These are phyloP conservation scores for Pythium sukuiense DNA, from an alignment of 352 stramenopile genomes.

Conservation along the genomic window DNA sequence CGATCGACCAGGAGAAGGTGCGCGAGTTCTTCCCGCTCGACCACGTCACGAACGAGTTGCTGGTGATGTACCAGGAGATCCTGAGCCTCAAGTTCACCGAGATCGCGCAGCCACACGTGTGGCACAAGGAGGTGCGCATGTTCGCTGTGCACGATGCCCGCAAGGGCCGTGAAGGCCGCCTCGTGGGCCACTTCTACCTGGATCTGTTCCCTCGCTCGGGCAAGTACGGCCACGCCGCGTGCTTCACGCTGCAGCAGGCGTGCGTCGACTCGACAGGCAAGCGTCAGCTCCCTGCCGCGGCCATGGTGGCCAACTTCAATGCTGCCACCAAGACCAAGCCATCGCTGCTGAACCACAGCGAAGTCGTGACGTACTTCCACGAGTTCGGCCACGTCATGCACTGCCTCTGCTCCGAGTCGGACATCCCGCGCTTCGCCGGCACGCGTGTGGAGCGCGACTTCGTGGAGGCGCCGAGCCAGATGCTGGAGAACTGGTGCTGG, in stretches of 20 bases:
- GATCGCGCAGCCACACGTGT: conserved; percentile 75
- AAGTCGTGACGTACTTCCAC: conserved; percentile 90
- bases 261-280: conserved; percentile 61
- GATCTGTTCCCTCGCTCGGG: conserved; percentile 84
- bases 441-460: conserved; percentile 86
- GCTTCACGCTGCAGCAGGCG: conserved; percentile 86
- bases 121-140: conserved; percentile 89
- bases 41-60: conserved; percentile 82
- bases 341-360: conserved; percentile 76
- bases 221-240: conserved; percentile 90
- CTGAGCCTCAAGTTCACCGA: conserved; percentile 86
- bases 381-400: conserved; percentile 92
- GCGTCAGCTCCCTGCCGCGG: conserved; percentile 68
- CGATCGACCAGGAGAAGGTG: conserved; percentile 86
- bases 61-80: conserved; percentile 89
- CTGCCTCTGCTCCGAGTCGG: conserved; percentile 81
- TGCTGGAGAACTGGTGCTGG: conserved; percentile 93
- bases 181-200: conserved; percentile 88
- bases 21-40: conserved; percentile 87
- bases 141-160: conserved; percentile 82
- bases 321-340: conserved; percentile 74
- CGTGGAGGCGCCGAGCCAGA: conserved; percentile 90
- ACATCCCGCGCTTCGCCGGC: conserved; percentile 77
- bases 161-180: conserved; percentile 42
- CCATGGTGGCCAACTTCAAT: conserved; percentile 92